Base-by-base conservation (phyloP, 345 rosid genomes). In the Excoecaria cochinchinensis region DNA sequence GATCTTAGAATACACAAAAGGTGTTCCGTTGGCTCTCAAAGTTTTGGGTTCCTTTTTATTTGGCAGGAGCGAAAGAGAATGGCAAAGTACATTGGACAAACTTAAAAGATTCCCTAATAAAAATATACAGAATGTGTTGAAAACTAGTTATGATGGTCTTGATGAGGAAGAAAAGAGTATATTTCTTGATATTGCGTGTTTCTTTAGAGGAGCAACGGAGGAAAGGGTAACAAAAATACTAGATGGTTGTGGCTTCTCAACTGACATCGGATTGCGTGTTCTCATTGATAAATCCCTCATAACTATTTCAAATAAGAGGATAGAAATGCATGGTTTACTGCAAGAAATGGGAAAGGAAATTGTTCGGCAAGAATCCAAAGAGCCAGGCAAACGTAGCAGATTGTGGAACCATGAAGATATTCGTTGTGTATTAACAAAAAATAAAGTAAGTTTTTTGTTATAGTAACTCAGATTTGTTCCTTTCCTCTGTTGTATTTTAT, bases 361-460 rank as follows among this genome's bases (percentile, higher is more conserved):
- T 12, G 66, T 61, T 61, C 66, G 66, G 6, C 25, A 21, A 57
- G 62, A 57, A 57, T n/a, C 31, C 13, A 57, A 57, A 21, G 31
- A 57, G 24, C 62, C 31, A 7, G 17, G 44, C 5, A 36, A 61
- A 9, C 12, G 62, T n/a, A 57, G 62, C 36, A 57, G 62, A 22
- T 57, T 57, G 62, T 57, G 62, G 62, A 57, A 57, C 22, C 62
- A 21, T 57, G 13, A 57, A 6, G 62, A 57, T 57, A 61, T 61
- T 15, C 15, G 12, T 14, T 17, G 12, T 36, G 17, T 61, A 14
- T 10, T 25, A 16, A 12, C 4, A 5, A 61, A 25, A 25, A 25
- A 61, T 14, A 22, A 4, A 17, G 66, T 61, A 31, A 61, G 11
- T 1, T 11, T 16, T 15, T 11, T 3, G 8, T 14, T 50, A 31